Evolutionary conservation across 2,329 filamentous ascomycete genomes (phyloP), one percentile per base, ranked within the genome.

Genomic region (Fusarium stilboides): DNA sequence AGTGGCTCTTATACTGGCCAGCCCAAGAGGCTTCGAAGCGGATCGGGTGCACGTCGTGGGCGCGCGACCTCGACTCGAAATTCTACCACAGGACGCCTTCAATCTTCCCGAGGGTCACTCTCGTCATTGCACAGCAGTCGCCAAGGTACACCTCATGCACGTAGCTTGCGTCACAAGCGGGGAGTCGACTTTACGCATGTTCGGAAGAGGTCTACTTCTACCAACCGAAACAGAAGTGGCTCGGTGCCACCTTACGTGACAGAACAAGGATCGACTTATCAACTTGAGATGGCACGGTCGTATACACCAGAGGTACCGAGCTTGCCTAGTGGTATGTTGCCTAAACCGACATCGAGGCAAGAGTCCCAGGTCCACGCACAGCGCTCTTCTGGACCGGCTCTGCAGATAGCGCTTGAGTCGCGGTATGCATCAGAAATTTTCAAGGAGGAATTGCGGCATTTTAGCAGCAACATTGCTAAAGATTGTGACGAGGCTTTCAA

Each of bases 401-500:
- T 63, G 22, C 49, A 47, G 37, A 60, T 59, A 33, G 47, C 50
- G 17, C 47, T 70, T 36, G 73, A 71, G 17, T 57, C 65, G 10
- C 58, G 65, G 34, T 74, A 74, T 68, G 76, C 73, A 44, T 79
- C 79, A n/a, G 62, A 78, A 50, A 72, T 81, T 40, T 80, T 86
- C 72, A 90, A 88, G 71, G 93, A 94, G 61, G 94, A 97, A 76
- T 87, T 96, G 55, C 87, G 93, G 8, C 91, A 95, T 72, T 91
- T 97, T 59, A 97, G 94, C 72, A 89, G 88, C 73, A 94, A 94
- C 73, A 90, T 98, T 65, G 93, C 94, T 50, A 93, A 94, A 78
- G 93, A 96, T 61, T 97, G 94, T 75, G 94, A 98, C 75, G 93
- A 96, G 74, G 94, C 94, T 2, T 98, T 98, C 82, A 94, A 93